A percentile compares a stretch with the other conserved stretches of the same genome.
These are phyloP conservation scores for Cymbopogon flexuosus DNA, from an alignment of 202 grass and related monocot species.

Conservation along the genomic window DNA sequence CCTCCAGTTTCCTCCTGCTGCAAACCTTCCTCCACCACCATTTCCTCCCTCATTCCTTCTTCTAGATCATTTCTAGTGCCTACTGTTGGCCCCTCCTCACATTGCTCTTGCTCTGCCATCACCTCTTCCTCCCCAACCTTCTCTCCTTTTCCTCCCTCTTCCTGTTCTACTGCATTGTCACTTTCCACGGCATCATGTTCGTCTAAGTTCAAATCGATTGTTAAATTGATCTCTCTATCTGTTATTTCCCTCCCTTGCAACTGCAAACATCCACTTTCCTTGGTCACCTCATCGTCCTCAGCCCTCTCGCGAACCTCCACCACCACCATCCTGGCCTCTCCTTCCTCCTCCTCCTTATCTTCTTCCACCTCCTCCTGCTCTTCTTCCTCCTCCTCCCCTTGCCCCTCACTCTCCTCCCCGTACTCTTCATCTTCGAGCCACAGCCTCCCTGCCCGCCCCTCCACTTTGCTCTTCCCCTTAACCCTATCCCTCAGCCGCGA, in stretches of 20 bases:
- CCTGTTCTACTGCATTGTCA: conserved; percentile 13
- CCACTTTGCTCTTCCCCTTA: conserved; percentile 47
- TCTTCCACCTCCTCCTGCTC: neutral
- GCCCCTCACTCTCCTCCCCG: neutral
- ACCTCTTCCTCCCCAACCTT: neutral
- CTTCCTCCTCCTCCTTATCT: neutral
- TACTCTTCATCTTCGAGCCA: conserved; percentile 19
- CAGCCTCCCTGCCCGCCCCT: conserved; percentile 36
- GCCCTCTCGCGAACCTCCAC: conserved; percentile 22
- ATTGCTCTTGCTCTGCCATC: neutral
- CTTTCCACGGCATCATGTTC: conserved; percentile 1
- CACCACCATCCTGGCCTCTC: conserved; percentile 5
- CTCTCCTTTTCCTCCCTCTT: conserved; percentile 19
- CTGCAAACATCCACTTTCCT: conserved; percentile 14
- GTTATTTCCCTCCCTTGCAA: conserved; percentile 18
- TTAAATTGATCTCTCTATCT: conserved; percentile 50
- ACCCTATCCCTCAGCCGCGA: conserved; percentile 67
- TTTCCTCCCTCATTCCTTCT: conserved; percentile 15
- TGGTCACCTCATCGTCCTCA: neutral
- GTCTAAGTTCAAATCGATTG: conserved; percentile 45
- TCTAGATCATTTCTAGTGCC: conserved; percentile 9
- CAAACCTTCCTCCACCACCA: neutral
- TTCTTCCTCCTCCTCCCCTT: neutral
- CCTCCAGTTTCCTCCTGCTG: conserved; percentile 18
- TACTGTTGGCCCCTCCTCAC: conserved; percentile 7